These are phyloP conservation scores for Monilinia laxa DNA, from an alignment of 2,329 filamentous ascomycete species.

Conservation along the genomic window DNA sequence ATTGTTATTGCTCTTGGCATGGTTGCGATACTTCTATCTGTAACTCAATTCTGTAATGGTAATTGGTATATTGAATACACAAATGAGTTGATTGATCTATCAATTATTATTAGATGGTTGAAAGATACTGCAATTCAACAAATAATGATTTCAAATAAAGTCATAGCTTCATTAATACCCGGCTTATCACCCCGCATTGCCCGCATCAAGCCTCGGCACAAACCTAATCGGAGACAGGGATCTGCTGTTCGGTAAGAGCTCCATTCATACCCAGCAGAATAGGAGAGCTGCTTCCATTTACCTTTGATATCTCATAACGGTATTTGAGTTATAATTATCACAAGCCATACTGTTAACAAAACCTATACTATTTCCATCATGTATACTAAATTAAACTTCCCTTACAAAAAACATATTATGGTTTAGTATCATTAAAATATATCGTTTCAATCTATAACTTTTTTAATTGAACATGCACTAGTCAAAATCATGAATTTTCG, in stretches of 20 bases:
- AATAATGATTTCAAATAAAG: neutral
- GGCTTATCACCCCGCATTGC: neutral
- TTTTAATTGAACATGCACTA: neutral
- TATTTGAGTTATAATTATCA: neutral
- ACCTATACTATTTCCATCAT: neutral
- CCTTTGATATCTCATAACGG: neutral
- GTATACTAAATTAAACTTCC: neutral
- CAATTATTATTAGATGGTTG: neutral
- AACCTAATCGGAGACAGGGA: neutral
- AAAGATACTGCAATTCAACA: neutral
- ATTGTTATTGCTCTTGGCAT: conserved; percentile 44
- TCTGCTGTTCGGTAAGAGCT: neutral
- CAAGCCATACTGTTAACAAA: neutral
- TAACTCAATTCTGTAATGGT: neutral
- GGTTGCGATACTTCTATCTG: conserved; percentile 10
- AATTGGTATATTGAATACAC: neutral
- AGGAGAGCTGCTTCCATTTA: neutral
- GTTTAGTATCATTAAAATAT: neutral
- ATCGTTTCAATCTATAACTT: neutral
- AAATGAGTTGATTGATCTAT: neutral
- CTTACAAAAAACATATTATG: neutral
- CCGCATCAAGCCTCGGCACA: conserved; percentile 11
- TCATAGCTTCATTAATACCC: neutral
- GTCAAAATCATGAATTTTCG: neutral
- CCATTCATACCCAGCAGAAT: neutral